Evolutionary conservation across 495 filamentous ascomycete genomes (phyloP).

Genomic region (Delitschia confertaspora): DNA sequence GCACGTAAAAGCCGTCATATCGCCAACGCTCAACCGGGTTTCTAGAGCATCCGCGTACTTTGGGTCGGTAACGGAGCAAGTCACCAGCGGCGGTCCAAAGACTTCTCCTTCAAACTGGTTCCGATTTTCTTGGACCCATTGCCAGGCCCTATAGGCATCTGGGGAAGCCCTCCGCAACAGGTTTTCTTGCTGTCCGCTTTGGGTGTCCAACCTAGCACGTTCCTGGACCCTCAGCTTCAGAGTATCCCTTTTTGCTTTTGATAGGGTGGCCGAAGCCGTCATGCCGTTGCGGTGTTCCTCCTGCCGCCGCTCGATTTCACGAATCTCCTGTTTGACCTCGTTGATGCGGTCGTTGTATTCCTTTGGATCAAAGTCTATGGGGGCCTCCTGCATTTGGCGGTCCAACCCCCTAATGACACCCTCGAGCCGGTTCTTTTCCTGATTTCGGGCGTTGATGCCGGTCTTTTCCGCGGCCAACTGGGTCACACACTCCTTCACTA

Average conservation of each 20-base stretch:
- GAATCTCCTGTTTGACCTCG: constrained; percentile 2
- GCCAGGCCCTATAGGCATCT: constrained; percentile 63
- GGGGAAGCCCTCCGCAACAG: constrained; percentile 48
- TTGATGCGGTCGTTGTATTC: constrained; percentile 42
- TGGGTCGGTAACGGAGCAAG: constrained; percentile 70
- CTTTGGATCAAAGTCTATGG: constrained; percentile 46
- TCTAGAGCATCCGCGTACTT: constrained; percentile 69
- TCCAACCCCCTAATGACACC: constrained; percentile 40
- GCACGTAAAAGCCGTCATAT: constrained; percentile 66
- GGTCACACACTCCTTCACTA: constrained; percentile 46
- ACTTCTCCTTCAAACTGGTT: constrained; percentile 66
- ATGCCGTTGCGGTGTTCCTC: too few relatives aligned
- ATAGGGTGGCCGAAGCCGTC: too few relatives aligned
- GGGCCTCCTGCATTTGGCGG: constrained; percentile 42
- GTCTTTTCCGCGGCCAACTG: constrained; percentile 52
- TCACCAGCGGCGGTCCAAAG: constrained; percentile 75
- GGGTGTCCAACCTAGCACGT: constrained; percentile 58
- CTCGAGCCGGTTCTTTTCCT: constrained; percentile 41
- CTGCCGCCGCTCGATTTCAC: too few relatives aligned
- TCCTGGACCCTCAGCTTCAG: constrained; percentile 41
- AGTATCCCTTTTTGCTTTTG: too few relatives aligned
- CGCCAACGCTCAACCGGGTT: constrained; percentile 49
- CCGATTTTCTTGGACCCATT: constrained; percentile 68
- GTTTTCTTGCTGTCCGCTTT: constrained; percentile 62
- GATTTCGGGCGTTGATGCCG: constrained; percentile 41